Evolutionary conservation across 2,329 filamentous ascomycete genomes (phyloP).

Genomic region (Fusarium sp.): DNA sequence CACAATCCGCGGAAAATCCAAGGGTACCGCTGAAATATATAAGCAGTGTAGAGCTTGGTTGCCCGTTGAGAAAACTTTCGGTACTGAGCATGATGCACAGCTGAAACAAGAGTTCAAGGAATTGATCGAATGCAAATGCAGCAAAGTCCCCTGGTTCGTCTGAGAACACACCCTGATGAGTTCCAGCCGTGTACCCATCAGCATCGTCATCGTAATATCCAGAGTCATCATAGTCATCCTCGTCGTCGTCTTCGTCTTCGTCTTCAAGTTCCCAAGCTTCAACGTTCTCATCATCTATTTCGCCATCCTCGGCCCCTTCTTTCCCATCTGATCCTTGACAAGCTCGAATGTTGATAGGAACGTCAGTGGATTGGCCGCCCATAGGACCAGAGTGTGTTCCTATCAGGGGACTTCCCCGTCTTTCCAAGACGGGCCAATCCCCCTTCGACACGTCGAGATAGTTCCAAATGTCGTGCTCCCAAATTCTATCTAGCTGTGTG

Average conservation of each 20-base stretch:
- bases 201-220: neutral
- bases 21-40: neutral
- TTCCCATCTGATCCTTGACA: neutral
- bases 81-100: neutral
- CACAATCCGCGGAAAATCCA: neutral
- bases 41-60: neutral
- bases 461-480: neutral
- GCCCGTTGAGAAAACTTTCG: neutral
- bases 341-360: neutral
- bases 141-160: neutral
- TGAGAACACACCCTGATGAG: neutral
- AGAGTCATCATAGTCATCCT: neutral
- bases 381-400: too few species aligned
- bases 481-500: neutral
- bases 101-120: neutral
- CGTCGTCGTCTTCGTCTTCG: neutral
- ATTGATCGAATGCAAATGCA: neutral
- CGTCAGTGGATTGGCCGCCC: neutral
- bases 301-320: neutral
- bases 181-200: neutral
- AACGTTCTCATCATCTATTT: neutral
- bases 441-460: neutral
- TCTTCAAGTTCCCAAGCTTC: neutral
- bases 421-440: neutral
- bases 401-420: neutral